Conservation (phyloP, 345 rosid genomes). For the Draba incana region DNA sequence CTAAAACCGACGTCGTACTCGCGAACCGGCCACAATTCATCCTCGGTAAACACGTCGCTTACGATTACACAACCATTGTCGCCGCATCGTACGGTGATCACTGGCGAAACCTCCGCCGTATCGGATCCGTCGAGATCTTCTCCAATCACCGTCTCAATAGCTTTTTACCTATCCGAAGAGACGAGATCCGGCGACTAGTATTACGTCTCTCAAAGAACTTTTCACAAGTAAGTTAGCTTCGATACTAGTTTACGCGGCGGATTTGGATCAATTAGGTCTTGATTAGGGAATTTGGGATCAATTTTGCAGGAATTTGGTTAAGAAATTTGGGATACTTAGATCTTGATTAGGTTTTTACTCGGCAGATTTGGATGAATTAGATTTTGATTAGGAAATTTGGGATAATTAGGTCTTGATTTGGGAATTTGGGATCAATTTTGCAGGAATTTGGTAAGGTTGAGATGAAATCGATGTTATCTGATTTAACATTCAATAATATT, state of each 20-base stretch:
- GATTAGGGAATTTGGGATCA: neutral
- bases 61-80: slow-evolving; percentile 44
- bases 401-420: neutral
- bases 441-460: slow-evolving; percentile 46
- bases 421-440: neutral
- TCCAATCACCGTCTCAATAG: slow-evolving; percentile 44
- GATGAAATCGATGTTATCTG: slow-evolving; percentile 44
- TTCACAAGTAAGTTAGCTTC: slow-evolving; percentile 21
- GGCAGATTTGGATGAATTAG: no score
- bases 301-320: slow-evolving; percentile 28
- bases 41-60: slow-evolving; percentile 40
- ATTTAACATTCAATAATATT: slow-evolving; percentile 49
- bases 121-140: slow-evolving; percentile 48
- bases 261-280: neutral
- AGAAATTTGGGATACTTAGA: no score
- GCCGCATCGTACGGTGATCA: slow-evolving; percentile 52
- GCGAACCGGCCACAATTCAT: slow-evolving; percentile 52
- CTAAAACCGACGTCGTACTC: slow-evolving; percentile 51
- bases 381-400: neutral
- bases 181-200: slow-evolving; percentile 48
- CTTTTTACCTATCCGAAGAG: slow-evolving; percentile 39
- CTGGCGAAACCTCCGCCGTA: slow-evolving; percentile 69
- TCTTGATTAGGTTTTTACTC: no score
- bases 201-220: slow-evolving; percentile 27
- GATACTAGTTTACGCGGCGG: neutral